Percentiles rank a stretch among this genome's conserved stretches.
These are phyloP conservation scores for Dactylorhiza incarnata DNA, from an alignment of 106 monocot genomes.

Conservation along the genomic window DNA sequence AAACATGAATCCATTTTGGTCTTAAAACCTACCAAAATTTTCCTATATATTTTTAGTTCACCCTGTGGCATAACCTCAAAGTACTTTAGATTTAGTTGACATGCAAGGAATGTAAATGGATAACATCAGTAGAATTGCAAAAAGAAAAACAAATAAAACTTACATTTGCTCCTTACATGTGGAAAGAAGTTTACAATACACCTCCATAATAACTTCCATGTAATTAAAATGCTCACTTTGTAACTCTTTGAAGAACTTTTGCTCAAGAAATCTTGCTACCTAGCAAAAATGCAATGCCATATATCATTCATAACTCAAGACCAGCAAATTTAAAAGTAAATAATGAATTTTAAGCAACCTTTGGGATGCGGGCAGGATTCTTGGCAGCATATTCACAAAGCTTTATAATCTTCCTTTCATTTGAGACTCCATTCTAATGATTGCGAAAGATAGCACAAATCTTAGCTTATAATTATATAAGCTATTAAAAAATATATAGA, in stretches of 20 bases:
- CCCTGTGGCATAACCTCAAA: too few species aligned
- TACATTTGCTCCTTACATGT: constrained; percentile 9
- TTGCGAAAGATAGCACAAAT: not conserved
- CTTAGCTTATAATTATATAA: not conserved
- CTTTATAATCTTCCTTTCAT: constrained; percentile 89
- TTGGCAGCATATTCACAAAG: constrained; percentile 94
- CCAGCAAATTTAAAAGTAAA: not conserved
- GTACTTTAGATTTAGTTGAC: not conserved
- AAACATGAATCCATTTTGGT: not conserved
- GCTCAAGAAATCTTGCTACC: constrained; percentile 5
- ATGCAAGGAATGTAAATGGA: not conserved
- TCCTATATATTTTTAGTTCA: too few species aligned
- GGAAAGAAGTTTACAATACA: constrained; percentile 8
- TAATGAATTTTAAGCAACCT: constrained; percentile 30
- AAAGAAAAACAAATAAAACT: not conserved
- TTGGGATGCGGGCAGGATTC: constrained; percentile 85
- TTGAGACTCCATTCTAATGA: constrained; percentile 60
- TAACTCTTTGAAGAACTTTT: constrained; percentile 6
- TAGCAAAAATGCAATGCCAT: not conserved
- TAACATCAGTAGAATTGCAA: not conserved
- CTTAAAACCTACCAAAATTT: too few species aligned
- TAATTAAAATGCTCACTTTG: constrained; percentile 2
- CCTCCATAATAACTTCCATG: constrained; percentile 10
- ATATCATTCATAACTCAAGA: not conserved
- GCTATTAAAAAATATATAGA: not conserved